Percentiles rank a stretch among this genome's conserved stretches.
These are phyloP conservation scores for Coemansia sp. DNA, from an alignment of 192 early-diverging fungal species.

Conservation along the genomic window DNA sequence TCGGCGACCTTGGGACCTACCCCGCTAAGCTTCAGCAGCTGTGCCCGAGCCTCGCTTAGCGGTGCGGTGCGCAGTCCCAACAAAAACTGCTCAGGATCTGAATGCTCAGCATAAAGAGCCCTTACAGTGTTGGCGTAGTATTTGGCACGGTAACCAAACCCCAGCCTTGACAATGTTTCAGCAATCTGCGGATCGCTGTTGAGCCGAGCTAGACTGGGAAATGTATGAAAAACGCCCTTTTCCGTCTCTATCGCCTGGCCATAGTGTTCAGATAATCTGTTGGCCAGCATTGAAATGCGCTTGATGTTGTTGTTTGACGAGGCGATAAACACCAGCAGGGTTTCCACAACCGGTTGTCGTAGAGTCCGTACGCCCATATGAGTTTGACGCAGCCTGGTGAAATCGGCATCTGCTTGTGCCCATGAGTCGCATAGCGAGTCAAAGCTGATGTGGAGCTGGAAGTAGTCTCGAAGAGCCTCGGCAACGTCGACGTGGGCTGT, in stretches of 20 bases:
- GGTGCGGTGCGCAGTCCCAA: slow-evolving; percentile 54
- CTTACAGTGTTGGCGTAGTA: slow-evolving; percentile 78
- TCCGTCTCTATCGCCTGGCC: slow-evolving; percentile 25
- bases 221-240: slow-evolving; percentile 58
- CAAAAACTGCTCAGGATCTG: slow-evolving; percentile 61
- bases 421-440: slow-evolving; percentile 57
- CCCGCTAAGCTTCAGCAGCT: slow-evolving; percentile 71
- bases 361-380: slow-evolving; percentile 70
- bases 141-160: slow-evolving; percentile 94
- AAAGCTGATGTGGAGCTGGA: slow-evolving; percentile 74
- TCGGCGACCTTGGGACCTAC: slow-evolving; percentile 98
- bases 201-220: slow-evolving; percentile 63
- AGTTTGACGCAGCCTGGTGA: slow-evolving; percentile 49
- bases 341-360: slow-evolving; percentile 84
- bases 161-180: slow-evolving; percentile 62
- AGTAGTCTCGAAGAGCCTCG: slow-evolving; percentile 66
- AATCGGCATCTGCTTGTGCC: slow-evolving; percentile 64
- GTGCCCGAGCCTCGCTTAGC: slow-evolving; percentile 52
- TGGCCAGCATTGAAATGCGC: slow-evolving; percentile 68
- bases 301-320: slow-evolving; percentile 92
- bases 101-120: slow-evolving; percentile 51
- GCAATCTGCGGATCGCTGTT: slow-evolving; percentile 59
- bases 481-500: slow-evolving; percentile 10
- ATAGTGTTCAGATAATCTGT: slow-evolving; percentile 40
- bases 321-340: slow-evolving; percentile 88